Percentiles rank a stretch among this genome's conserved stretches.
Conservation (phyloP, 2,329 filamentous ascomycete species). For the Nigrospora osmanthi region DNA sequence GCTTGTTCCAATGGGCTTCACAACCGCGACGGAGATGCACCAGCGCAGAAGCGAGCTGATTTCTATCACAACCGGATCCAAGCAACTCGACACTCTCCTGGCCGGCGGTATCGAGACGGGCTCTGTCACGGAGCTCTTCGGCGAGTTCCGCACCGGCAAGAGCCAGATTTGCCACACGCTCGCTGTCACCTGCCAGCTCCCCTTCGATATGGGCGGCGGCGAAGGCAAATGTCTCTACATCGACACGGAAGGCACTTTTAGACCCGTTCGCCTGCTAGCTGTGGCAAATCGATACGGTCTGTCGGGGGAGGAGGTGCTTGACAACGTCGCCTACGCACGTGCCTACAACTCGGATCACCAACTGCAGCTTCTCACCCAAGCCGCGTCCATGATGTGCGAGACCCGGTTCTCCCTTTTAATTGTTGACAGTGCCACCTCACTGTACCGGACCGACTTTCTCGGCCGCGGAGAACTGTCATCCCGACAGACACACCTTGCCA, state of each 20-base stretch:
- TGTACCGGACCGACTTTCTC: slow-evolving; percentile 94
- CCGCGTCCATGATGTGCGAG: slow-evolving; percentile 98
- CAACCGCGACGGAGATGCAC: slow-evolving; percentile 98
- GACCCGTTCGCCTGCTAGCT: slow-evolving; percentile 80
- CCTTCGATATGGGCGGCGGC: slow-evolving; percentile 97
- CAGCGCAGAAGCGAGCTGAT: slow-evolving; percentile 93
- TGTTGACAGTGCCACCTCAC: slow-evolving; percentile 89
- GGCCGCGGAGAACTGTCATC: slow-evolving; percentile 96
- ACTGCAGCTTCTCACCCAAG: slow-evolving; percentile 88
- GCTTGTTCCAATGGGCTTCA: slow-evolving; percentile 97
- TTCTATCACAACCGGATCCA: slow-evolving; percentile 95
- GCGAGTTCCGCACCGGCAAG: slow-evolving; percentile 96
- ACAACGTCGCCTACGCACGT: slow-evolving; percentile 96
- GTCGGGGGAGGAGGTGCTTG: slow-evolving; percentile 92
- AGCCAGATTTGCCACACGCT: slow-evolving; percentile 97
- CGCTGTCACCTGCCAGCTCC: slow-evolving; percentile 95
- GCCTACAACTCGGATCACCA: slow-evolving; percentile 99
- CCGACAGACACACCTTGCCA: slow-evolving; percentile 79
- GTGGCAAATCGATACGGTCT: slow-evolving; percentile 93
- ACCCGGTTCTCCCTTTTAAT: slow-evolving; percentile 93
- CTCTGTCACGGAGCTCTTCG: slow-evolving; percentile 96
- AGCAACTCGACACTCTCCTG: slow-evolving; percentile 90
- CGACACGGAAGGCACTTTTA: slow-evolving; percentile 95
- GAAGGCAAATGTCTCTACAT: slow-evolving; percentile 99
- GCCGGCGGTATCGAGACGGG: slow-evolving; percentile 95